Conservation (phyloP, 2,329 filamentous ascomycete genomes). For the Aureobasidium sp. region DNA sequence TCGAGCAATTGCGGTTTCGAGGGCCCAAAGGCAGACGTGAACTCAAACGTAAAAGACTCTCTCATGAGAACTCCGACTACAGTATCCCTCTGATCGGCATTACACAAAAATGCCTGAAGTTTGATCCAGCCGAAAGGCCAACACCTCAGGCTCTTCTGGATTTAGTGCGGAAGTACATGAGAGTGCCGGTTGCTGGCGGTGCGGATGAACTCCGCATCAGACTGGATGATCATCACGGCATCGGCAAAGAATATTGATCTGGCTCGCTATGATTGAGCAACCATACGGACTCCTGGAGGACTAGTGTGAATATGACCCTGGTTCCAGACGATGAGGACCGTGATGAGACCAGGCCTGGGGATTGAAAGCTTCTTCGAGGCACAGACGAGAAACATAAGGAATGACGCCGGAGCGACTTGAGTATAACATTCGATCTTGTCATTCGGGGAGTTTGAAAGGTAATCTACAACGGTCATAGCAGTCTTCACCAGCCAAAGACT, state of each 20-base stretch:
- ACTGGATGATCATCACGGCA: background rate
- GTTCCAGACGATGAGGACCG: no score
- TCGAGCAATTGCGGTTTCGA: no score
- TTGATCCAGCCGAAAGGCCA: background rate
- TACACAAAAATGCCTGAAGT: background rate
- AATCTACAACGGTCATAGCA: background rate
- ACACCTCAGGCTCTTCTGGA: background rate
- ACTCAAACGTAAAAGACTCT: background rate
- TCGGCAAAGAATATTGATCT: background rate
- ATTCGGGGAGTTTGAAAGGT: background rate
- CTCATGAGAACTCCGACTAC: background rate
- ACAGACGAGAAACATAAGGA: background rate
- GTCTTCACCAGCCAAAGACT: constrained; percentile 48
- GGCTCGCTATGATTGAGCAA: no score
- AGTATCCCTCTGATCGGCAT: background rate
- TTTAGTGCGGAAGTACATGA: background rate
- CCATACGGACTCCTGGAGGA: no score
- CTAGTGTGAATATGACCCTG: no score
- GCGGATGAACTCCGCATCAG: background rate
- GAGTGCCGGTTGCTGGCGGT: background rate
- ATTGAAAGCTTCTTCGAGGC: background rate
- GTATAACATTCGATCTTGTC: background rate
- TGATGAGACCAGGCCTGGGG: no score
- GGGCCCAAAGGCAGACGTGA: no score
- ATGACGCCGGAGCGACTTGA: background rate